These are phyloP conservation scores for Leccinum disarticulatum DNA, from an alignment of 768 basidiomycete species.

Conservation along the genomic window DNA sequence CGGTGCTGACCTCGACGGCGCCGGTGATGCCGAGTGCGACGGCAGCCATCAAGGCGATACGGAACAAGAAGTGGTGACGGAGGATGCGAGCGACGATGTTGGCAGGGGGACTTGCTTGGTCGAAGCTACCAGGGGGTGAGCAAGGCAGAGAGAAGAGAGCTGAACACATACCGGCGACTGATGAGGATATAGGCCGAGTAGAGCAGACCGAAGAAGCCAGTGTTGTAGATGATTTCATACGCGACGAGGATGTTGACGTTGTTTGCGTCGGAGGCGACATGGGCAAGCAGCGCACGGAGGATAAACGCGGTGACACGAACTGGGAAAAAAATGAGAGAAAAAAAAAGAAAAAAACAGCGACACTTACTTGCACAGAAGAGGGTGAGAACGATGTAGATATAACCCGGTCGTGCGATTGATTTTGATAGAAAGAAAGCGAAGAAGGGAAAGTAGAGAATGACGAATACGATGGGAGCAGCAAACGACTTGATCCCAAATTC, in stretches of 20 bases:
- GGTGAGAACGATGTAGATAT: slow-evolving; percentile 19
- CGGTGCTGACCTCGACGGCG: slow-evolving; percentile 14
- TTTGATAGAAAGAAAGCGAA: slow-evolving; percentile 15
- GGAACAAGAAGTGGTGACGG: slow-evolving; percentile 23
- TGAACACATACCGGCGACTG: slow-evolving; percentile 26
- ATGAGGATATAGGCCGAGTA: slow-evolving; percentile 33
- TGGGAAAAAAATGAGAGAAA: background rate
- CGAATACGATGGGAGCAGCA: slow-evolving; percentile 29
- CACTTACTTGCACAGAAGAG: slow-evolving; percentile 32
- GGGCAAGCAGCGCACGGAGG: slow-evolving; percentile 17
- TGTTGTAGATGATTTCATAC: slow-evolving; percentile 34
- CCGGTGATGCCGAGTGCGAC: slow-evolving; percentile 31
- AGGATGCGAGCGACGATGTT: slow-evolving; percentile 19
- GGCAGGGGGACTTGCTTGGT: slow-evolving; percentile 15
- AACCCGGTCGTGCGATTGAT: slow-evolving; percentile 19
- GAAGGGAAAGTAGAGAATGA: slow-evolving; percentile 23
- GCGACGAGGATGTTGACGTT: slow-evolving; percentile 27
- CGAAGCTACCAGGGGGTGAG: slow-evolving; percentile 12
- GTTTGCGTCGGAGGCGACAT: slow-evolving; percentile 20
- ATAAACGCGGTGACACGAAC: slow-evolving; percentile 21
- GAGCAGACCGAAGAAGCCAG: slow-evolving; percentile 33
- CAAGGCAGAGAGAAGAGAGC: background rate
- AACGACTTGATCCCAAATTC: slow-evolving; percentile 23
- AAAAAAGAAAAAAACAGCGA: rapidly evolving
- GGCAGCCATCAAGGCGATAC: slow-evolving; percentile 25